Conservation (phyloP, 306 rosid species). For the Vigna nakashimae region DNA sequence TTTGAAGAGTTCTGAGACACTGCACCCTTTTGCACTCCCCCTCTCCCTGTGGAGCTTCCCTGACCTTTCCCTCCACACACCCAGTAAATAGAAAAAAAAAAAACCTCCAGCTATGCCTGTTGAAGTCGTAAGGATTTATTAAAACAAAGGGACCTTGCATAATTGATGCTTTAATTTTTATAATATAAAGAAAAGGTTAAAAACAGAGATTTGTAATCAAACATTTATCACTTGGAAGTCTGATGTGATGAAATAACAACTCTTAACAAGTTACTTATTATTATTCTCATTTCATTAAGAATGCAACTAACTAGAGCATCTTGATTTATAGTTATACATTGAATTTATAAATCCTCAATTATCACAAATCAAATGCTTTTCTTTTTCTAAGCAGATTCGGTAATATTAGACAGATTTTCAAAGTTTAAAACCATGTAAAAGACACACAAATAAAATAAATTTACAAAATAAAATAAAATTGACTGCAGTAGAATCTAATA, state of each 20-base stretch:
- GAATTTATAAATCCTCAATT: not conserved
- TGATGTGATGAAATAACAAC: not conserved
- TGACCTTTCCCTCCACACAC: not conserved
- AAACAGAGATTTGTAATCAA: not conserved
- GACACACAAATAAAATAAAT: conserved; percentile 15
- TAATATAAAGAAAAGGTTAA: not conserved
- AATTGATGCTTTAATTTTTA: not conserved
- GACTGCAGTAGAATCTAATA: not conserved
- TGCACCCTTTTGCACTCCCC: not conserved
- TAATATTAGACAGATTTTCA: conserved; percentile 5
- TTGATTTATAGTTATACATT: not conserved
- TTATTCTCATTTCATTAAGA: not conserved
- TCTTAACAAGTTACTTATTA: not conserved
- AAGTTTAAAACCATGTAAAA: conserved; percentile 10
- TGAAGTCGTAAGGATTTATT: conserved; percentile 14
- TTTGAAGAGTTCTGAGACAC: not conserved
- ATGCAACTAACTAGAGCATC: not conserved
- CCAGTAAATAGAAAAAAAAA: not conserved
- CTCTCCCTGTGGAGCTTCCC: not conserved
- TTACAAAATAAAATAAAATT: not conserved
- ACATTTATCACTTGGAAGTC: not conserved
- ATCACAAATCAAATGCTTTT: conserved; percentile 11
- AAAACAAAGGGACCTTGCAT: not conserved
- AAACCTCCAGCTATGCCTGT: not conserved
- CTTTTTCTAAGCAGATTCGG: not conserved